Evolutionary conservation across 768 basidiomycete genomes (phyloP), one percentile per base, ranked within the genome.

Genomic region (Psilocybe sp.): DNA sequence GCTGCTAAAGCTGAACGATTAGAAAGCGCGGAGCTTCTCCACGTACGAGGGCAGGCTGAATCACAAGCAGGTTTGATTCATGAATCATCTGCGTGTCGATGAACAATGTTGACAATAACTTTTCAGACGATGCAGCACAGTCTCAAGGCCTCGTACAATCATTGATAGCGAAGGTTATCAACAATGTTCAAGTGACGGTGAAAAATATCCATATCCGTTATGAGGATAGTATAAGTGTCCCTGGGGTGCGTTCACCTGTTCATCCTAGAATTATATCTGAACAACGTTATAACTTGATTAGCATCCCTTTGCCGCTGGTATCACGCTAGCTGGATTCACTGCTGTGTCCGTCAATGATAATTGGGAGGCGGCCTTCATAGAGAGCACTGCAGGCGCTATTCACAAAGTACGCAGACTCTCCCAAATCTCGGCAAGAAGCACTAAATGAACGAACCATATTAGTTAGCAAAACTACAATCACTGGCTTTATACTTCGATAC

Each of bases 121-220:
- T 54, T 16, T 46, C n/a, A 55, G 37, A 18, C 23, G 71, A 82
- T 44, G 75, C 83, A 5, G 67, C 78, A n/a, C 85, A 91, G 61
- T 83, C 87, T n/a, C 89, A 94, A 69, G 87, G 89, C 7, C 79
- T 96, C 52, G 72, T 90, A 60, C 79, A 89, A 39, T 92, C 92
- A 14, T 70, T 98, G 41, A 82, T 87, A 38, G 79, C 87, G 40
- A 97, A 96, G 64, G 80, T 98, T 50, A 82, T 98, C 56, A 96
- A 98, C 70, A 99, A 99, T 63, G 68, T 98, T 19, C 97, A 99
- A 71, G 83, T 98, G 19, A 94, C 92, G 11, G 83, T 98, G 52
- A 92, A 88, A 69, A 96, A 97, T 59, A 92, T 99, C 39, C 97
- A 99, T 65, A 70, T 98, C 40, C 87, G 97, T 46, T 99, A 98